Evolutionary conservation across 2,329 filamentous ascomycete genomes (phyloP), one percentile per base, ranked within the genome.

Genomic region (Ophiostoma sp.): DNA sequence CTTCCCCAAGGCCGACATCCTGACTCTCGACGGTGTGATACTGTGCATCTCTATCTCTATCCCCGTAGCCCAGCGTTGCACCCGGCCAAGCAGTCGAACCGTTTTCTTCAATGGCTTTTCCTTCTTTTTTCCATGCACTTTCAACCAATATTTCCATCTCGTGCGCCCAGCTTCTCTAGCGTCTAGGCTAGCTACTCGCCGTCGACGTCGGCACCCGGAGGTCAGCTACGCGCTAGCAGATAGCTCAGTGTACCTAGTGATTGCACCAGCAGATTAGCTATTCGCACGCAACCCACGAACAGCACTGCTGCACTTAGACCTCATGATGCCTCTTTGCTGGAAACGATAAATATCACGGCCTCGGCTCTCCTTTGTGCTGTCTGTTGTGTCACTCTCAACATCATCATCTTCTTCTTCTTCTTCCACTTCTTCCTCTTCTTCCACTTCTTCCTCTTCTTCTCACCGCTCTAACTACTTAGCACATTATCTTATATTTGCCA

Each of bases 321-420:
- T 14, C 36, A 40, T 41, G 12, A 9, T 38, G 58, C 14, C 36
- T 41, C 36, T 41, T 40, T n/a, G 27, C 4, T 36, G 18, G 12
- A 60, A 62, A 63, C 3, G 38, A 63, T 67, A 60, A 58, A 38
- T 27, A 49, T 64, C 60, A 52, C 58, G 12, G 8, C 36, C 44
- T 47, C 58, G 55, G 45, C 42, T 6, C 58, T 47, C 18, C n/a
- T 64, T 41, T 9, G 27, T 27, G 38, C 5, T 63, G 16, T 42
- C 11, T 38, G 11, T n/a, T 63, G 12, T 58, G 27, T 60, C 55
- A 36, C 36, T 36, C 18, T 4, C 18, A 27, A 36, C 55, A 14
- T 38, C 55, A 38, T 60, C 52, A 14, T 58, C 55, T 2, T 16
- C 55, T 14, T 38, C 27, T 5, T 12, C n/a, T n/a, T n/a, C n/a